Evolutionary conservation across 2,329 filamentous ascomycete genomes (phyloP).

Genomic region (Metarhizium brunneum): DNA sequence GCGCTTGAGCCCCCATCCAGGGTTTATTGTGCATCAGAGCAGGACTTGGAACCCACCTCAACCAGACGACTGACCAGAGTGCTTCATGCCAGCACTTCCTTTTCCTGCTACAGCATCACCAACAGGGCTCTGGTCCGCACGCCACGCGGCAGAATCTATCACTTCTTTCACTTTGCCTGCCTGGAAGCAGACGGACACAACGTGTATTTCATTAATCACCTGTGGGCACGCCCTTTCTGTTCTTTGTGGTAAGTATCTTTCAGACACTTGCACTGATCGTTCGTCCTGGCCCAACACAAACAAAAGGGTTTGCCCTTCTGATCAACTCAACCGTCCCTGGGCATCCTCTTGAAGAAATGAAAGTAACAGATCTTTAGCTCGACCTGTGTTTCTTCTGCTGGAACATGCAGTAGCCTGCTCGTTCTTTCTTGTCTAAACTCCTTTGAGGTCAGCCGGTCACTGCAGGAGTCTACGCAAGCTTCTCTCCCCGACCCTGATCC

Average conservation of each 20-base stretch:
- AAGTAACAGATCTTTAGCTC: constrained; percentile 1
- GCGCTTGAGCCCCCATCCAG: background rate
- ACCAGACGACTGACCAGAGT: background rate
- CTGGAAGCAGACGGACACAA: constrained; percentile 26
- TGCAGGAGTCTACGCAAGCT: constrained; percentile 54
- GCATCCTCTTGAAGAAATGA: background rate
- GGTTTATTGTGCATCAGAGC: background rate
- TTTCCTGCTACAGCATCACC: constrained; percentile 1
- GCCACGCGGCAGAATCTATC: constrained; percentile 19
- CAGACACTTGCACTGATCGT: background rate
- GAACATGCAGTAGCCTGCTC: constrained; percentile 24
- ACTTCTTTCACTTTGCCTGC: constrained; percentile 22
- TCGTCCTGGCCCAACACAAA: background rate
- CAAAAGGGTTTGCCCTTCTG: background rate
- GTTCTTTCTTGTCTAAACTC: constrained; percentile 35
- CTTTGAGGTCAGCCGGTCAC: constrained; percentile 77
- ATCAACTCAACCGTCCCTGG: background rate
- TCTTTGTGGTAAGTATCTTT: constrained; percentile 16
- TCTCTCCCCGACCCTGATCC: constrained; percentile 10
- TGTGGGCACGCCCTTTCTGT: constrained; percentile 12
- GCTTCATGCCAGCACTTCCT: background rate
- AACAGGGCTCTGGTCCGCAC: constrained; percentile 19
- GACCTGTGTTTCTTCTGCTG: constrained; percentile 12
- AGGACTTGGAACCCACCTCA: background rate
- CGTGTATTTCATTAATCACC: constrained; percentile 19